A percentile compares a stretch with the other conserved stretches of the same genome.
phyloP scores from a whole-genome alignment of 2,329 filamentous ascomycete genomes.

The Ilyonectria sp. region DNA sequence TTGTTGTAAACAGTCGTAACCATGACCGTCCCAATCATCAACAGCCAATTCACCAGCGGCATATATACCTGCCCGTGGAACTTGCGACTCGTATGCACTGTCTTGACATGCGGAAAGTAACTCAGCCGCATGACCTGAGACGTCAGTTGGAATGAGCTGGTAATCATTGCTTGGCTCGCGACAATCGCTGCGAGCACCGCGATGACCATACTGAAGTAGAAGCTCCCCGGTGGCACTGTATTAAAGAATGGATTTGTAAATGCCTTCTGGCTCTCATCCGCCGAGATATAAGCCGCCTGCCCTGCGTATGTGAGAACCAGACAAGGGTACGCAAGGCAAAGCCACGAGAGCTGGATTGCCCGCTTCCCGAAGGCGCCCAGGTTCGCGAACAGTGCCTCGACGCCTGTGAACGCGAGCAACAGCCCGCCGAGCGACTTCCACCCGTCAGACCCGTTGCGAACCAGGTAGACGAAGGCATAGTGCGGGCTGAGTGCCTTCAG shows the following conservation, averaged over 20 bases:
- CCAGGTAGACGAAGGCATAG: conserved; percentile 73
- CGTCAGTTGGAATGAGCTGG: conserved; percentile 78
- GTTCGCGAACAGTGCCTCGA: conserved; percentile 86
- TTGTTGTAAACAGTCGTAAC: conserved; percentile 83
- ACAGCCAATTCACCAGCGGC: conserved; percentile 81
- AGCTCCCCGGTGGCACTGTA: conserved; percentile 75
- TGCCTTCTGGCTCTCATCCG: conserved; percentile 61
- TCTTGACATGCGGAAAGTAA: conserved; percentile 83
- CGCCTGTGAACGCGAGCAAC: conserved; percentile 81
- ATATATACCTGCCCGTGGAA: conserved; percentile 86
- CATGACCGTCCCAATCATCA: conserved; percentile 83
- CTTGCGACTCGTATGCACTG: conserved; percentile 77
- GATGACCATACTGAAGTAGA: conserved; percentile 78
- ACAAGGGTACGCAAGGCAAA: conserved; percentile 78
- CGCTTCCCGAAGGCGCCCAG: conserved; percentile 80
- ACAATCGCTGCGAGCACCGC: conserved; percentile 81
- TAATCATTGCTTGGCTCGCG: conserved; percentile 85
- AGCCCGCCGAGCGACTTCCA: conserved; percentile 80
- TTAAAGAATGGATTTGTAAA: conserved; percentile 81
- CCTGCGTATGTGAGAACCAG: conserved; percentile 77
- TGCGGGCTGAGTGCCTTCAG: conserved; percentile 71
- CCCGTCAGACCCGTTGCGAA: conserved; percentile 70
- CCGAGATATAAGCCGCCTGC: conserved; percentile 80
- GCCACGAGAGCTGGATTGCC: conserved; percentile 82
- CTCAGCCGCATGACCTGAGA: conserved; percentile 78